phyloP scores from a whole-genome alignment of 2,329 filamentous ascomycete species.

The Colletotrichum brevisporum region DNA sequence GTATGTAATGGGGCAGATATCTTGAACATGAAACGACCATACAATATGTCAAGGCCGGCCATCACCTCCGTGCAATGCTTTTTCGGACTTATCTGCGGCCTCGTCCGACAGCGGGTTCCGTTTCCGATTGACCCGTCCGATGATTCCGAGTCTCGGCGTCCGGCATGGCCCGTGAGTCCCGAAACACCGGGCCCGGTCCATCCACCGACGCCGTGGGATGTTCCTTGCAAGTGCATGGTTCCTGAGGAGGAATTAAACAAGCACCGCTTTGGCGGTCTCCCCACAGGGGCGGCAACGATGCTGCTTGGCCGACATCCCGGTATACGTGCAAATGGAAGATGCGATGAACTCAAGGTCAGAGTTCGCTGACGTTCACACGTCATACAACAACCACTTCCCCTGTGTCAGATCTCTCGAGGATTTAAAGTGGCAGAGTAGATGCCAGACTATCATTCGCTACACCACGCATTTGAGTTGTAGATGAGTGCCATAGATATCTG shows the following conservation, averaged over 20 bases:
- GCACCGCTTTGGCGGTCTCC: too few relatives aligned
- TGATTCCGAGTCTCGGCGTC: slow-evolving; percentile 14
- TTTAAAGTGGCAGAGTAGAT: too few relatives aligned
- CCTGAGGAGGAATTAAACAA: neutral
- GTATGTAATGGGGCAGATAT: too few relatives aligned
- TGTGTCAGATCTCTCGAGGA: neutral
- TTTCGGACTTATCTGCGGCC: too few relatives aligned
- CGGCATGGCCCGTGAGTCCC: neutral
- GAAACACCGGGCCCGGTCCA: slow-evolving; percentile 16
- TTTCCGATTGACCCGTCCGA: slow-evolving; percentile 13
- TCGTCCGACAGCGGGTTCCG: neutral
- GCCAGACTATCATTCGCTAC: too few relatives aligned
- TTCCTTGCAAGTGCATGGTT: slow-evolving; percentile 1
- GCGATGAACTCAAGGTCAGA: slow-evolving; percentile 9
- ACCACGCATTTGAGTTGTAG: too few relatives aligned
- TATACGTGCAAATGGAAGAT: neutral
- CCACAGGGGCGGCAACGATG: too few relatives aligned
- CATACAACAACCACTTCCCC: neutral
- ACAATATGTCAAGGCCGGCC: too few relatives aligned
- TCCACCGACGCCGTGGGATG: neutral
- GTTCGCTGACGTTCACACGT: neutral
- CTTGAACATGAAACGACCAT: too few relatives aligned
- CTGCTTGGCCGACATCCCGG: slow-evolving; percentile 2
- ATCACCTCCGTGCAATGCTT: too few relatives aligned
- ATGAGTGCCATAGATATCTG: too few relatives aligned